Base-by-base conservation (phyloP, 2,329 filamentous ascomycete genomes). In the Arthrobotrys pseudoclavata region DNA sequence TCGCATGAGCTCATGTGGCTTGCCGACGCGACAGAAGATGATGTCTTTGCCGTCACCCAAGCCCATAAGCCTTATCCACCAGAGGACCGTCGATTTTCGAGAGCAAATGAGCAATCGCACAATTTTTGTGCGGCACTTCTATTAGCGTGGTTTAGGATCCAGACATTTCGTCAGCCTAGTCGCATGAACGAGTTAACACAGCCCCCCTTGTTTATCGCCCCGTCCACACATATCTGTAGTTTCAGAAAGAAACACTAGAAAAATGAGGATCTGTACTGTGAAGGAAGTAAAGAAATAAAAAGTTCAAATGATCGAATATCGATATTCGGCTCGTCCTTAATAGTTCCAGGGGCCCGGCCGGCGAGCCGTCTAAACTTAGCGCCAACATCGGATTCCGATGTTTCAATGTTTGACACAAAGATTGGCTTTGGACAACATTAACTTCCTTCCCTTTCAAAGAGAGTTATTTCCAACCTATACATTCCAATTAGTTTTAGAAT, bases 141-240 rank as follows among this genome's bases (percentile, higher is more conserved):
- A 26, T 20, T 40, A 40, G 55, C 13, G 55, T 2, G 3, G 55
- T 60, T 60, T 60, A n/a, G 34, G 34, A 9, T 13, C 20, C 10
- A 60, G 55, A 60, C 55, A 60, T 60, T 34, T n/a, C 34, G 34
- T 40, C 55, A 60, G 55, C 55, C 55, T 42, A 60, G 55, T 60
- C 18, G 55, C 55, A 60, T 60, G 55, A 60, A 60, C 18, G 12
- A 22, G 29, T 13, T 26, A 7, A 22, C 55, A 60, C 55, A 60
- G 55, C 55, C 55, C 26, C 34, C 31, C 29, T 60, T 34, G 55
- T 60, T 60, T 60, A 42, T 60, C 34, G 20, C 55, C 55, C 29
- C 55, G 34, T 60, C 26, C 4, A 20, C 26, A 26, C 55, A 60
- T 60, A 60, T 60, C 18, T 60, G 20, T 20, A 12, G 34, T 60